Conservation (phyloP, 805 yeast genomes). For the Hanseniaspora guilliermondii region DNA sequence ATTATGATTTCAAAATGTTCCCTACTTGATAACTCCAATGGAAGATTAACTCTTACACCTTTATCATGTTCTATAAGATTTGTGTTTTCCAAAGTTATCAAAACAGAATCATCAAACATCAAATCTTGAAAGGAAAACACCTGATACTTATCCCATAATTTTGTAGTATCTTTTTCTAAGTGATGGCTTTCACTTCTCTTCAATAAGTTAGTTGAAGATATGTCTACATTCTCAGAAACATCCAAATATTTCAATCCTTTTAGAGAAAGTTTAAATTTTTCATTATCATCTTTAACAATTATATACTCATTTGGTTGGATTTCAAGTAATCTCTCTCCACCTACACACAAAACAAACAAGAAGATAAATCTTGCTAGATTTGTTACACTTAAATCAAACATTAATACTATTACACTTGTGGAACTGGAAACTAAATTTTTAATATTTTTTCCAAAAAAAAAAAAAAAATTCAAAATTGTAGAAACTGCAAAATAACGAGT, state of each 20-base stretch:
- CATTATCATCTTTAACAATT: background rate
- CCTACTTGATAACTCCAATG: background rate
- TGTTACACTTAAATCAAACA: background rate
- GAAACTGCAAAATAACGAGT: no score
- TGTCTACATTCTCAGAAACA: background rate
- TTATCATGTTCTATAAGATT: background rate
- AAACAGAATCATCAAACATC: constrained; percentile 8
- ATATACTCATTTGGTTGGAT: background rate
- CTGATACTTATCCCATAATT: constrained; percentile 7
- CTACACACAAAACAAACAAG: background rate
- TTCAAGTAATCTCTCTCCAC: constrained; percentile 1
- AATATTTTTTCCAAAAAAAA: no score
- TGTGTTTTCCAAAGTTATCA: background rate
- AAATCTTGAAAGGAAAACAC: constrained; percentile 8
- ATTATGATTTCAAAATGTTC: background rate
- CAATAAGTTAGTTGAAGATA: background rate
- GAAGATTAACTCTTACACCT: background rate
- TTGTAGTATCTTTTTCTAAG: background rate
- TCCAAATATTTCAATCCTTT: background rate
- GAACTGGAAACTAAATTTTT: no score
- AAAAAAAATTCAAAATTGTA: no score
- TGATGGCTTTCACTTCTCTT: background rate
- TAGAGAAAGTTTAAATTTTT: background rate
- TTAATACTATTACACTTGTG: no score
- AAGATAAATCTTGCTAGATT: background rate